Base-by-base conservation (phyloP, 78 protist genomes). In the Emiliania huxleyi region DNA sequence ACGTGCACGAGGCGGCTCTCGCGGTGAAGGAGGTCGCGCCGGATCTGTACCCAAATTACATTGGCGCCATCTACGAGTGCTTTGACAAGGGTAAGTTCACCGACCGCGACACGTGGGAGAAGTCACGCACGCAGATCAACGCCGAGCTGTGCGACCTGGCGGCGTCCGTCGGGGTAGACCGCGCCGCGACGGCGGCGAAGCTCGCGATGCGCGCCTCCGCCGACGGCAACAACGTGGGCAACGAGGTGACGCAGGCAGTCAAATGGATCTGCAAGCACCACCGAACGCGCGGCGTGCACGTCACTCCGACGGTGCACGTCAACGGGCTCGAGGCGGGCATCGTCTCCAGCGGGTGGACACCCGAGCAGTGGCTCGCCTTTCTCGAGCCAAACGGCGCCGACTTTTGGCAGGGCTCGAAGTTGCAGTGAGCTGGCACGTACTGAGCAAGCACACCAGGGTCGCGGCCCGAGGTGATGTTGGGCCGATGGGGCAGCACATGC, bases 201-300 rank as follows among this genome's bases (percentile, higher is more conserved):
- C 15, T 2, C 23, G 87, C 15, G 6, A 11, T 83, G 46, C 93
- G 69, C 46, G 45, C 22, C 1, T 0, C 11, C 0, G 15, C 0
- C 25, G 46, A 5, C 8, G 56, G 22, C 33, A 18, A n/a, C 3
- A 19, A 62, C 40, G n/a, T 43, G 0, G 55, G 93, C 26, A 37
- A 71, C 56, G 15, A 38, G 44, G 29, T 49, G 38, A 71, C 88
- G 62, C 93, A 91, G 71, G 0, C 1, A 37, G 1, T 91, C 38
- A 91, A 91, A 37, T 91, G 88, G 88, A 0, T 37, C 6, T 26
- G 3, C 35, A 91, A 46, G 90, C 25, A n/a, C 89, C 93, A 91
- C 73, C 93, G 93, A 3, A 42, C 55, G 79, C 93, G 93, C 5
- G 79, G 73, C 12, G 90, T 91, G 43, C 93, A 91, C 69, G 90